Evolutionary conservation across 1,284 basidiomycete genomes (phyloP), one percentile per base, ranked within the genome.

Genomic region (Inonotus obliquus): DNA sequence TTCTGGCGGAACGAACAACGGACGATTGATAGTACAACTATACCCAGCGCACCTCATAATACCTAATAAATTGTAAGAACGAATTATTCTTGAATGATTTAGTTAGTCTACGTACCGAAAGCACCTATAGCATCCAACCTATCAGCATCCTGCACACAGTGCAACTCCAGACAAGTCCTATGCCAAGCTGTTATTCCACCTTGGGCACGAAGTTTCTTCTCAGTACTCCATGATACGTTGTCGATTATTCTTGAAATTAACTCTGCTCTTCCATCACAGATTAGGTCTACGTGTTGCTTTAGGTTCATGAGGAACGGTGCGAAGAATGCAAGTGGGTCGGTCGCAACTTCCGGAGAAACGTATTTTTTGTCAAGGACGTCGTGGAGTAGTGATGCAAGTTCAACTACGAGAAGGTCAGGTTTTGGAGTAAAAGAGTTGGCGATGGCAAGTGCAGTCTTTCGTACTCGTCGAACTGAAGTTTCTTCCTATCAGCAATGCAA

Each of bases 101-200:
- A 79, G 66, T 82, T 74, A 70, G 94, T 93, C 77, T 94, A 93
- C 73, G 87, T 86, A 79, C 94, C 93, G 37, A 92, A 51, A 92
- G 89, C 91, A 1, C 95, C 95, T 53, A 98, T 94, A 0, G 93
- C 92, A 71, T 98, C 95, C 14, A 98, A 74, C 48, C 94, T 80
- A 71, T 97, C 95, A 1, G 84, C 76, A 21, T 86, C 95, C 72
- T 96, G 94, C 0, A 96, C 93, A 64, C 91, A 95, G 71, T 92
- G 89, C 51, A 97, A 79, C 71, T 97, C 95, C 0, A 79, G 60
- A 68, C 92, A 96, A n/a, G 73, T 71, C 1, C 82, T 72, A 63
- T 96, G 88, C 93, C 93, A 96, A 29, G 79, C 73, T 1, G 79
- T 81, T 77, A 89, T 84, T 57, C 74, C 63, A 0, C 81, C 83